Conservation (phyloP, 805 yeast genomes). For the Candida endomychidarum region DNA sequence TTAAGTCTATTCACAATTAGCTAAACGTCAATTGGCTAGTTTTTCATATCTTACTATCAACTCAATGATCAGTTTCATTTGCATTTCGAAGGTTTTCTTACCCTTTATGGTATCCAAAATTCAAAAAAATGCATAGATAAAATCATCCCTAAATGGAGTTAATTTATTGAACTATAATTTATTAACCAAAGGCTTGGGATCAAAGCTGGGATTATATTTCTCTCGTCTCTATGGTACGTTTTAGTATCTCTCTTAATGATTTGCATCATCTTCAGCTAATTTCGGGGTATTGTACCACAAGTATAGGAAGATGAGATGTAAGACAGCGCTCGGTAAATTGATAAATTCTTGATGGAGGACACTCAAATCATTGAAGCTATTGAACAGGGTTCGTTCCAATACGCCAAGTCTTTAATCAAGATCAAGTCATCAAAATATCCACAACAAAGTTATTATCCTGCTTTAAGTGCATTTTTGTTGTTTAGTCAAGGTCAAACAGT, state of each 20-base stretch:
- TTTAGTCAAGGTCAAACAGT: slow-evolving; percentile 30
- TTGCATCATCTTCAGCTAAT: not conserved
- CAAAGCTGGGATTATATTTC: slow-evolving; percentile 17
- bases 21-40: too few relatives aligned
- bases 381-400: slow-evolving; percentile 50
- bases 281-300: too few relatives aligned
- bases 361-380: slow-evolving; percentile 40
- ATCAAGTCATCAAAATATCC: slow-evolving; percentile 57
- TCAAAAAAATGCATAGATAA: slow-evolving; percentile 20
- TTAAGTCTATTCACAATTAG: too few relatives aligned
- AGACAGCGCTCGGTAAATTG: not conserved
- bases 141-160: slow-evolving; percentile 23
- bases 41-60: too few relatives aligned
- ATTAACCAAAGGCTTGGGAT: slow-evolving; percentile 28
- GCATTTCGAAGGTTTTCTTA: slow-evolving; percentile 22
- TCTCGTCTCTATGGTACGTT: not conserved
- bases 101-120: slow-evolving; percentile 17
- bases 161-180: slow-evolving; percentile 10
- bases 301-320: too few relatives aligned
- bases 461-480: slow-evolving; percentile 38
- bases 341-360: slow-evolving; percentile 12
- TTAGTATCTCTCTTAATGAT: too few relatives aligned
- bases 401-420: slow-evolving; percentile 51
- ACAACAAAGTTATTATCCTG: slow-evolving; percentile 52
- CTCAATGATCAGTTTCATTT: not conserved